A percentile compares a stretch with the other conserved stretches of the same genome.
These are phyloP conservation scores for Pinguiococcus pyrenoidosus DNA, from an alignment of 108 stramenopile species.

Conservation along the genomic window DNA sequence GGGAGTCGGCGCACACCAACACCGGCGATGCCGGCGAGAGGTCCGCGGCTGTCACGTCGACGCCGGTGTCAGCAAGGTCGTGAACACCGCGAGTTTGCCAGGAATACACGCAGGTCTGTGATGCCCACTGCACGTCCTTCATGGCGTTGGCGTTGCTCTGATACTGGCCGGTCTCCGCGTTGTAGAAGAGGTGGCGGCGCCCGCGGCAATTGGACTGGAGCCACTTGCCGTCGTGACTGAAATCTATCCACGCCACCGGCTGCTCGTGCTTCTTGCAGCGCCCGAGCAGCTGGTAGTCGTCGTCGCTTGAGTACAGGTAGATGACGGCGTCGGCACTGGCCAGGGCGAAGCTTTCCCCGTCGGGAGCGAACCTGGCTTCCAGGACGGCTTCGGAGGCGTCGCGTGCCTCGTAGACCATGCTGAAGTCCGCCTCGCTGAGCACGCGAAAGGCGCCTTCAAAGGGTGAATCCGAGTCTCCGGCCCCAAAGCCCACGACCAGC, in stretches of 20 bases:
- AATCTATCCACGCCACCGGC: slow-evolving; percentile 31
- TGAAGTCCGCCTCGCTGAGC: slow-evolving; percentile 34
- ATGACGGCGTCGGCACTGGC: slow-evolving; percentile 29
- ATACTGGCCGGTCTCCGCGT: slow-evolving; percentile 32
- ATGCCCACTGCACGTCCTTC: slow-evolving; percentile 38
- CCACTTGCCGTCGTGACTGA: slow-evolving; percentile 34
- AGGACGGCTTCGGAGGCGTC: slow-evolving; percentile 12
- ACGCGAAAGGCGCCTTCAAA: slow-evolving; percentile 42
- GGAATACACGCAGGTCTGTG: slow-evolving; percentile 18
- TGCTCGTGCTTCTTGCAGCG: slow-evolving; percentile 22
- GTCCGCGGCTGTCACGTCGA: slow-evolving; percentile 1
- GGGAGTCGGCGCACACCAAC: neutral
- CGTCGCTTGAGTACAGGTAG: slow-evolving; percentile 35
- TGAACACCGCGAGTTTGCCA: slow-evolving; percentile 9
- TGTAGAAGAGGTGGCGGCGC: slow-evolving; percentile 32
- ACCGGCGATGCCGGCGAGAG: slow-evolving; percentile 2
- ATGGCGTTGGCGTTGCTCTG: slow-evolving; percentile 19
- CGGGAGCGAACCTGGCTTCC: slow-evolving; percentile 4
- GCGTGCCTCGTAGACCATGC: slow-evolving; percentile 30
- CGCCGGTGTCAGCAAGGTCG: neutral
- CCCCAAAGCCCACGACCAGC: slow-evolving; percentile 11
- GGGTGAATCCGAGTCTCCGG: neutral
- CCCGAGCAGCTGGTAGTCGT: slow-evolving; percentile 27
- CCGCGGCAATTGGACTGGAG: slow-evolving; percentile 30
- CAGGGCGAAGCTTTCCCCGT: slow-evolving; percentile 30